Percentiles rank a stretch among this genome's conserved stretches.
Conservation (phyloP, 2,329 filamentous ascomycete genomes). For the Venturia oleaginea region DNA sequence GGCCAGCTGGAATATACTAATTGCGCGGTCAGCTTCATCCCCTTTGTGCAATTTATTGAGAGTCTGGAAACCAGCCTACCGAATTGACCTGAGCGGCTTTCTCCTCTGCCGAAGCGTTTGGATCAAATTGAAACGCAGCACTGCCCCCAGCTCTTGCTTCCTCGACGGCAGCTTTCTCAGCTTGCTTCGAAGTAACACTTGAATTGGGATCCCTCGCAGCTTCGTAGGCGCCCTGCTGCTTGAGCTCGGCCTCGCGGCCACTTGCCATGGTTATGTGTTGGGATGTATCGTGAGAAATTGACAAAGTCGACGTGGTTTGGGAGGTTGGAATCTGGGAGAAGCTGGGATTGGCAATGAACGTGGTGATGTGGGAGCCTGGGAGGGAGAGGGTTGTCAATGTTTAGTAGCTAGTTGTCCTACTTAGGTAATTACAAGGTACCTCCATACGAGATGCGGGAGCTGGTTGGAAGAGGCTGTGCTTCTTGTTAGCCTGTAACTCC, state of each 20-base stretch:
- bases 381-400: not conserved
- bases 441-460: not conserved
- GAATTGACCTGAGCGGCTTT: constrained; percentile 72
- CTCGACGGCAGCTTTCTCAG: constrained; percentile 63
- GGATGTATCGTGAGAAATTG: not conserved
- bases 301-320: not conserved
- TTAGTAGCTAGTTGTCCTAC: not conserved
- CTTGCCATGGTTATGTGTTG: not conserved
- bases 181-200: constrained; percentile 57
- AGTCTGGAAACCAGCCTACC: constrained; percentile 41
- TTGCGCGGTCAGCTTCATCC: not conserved
- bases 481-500: not conserved
- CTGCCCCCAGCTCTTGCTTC: constrained; percentile 73
- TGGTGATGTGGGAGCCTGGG: not conserved
- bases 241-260: constrained; percentile 49
- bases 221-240: constrained; percentile 71
- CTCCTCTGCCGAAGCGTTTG: constrained; percentile 70
- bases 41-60: not conserved
- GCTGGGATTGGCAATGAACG: not conserved
- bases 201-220: constrained; percentile 64
- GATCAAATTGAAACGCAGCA: constrained; percentile 76
- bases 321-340: not conserved
- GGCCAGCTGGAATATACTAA: constrained; percentile 6
- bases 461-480: not conserved
- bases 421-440: too few species aligned